Conservation (phyloP, 768 basidiomycete genomes). For the Podaxis pistillaris region DNA sequence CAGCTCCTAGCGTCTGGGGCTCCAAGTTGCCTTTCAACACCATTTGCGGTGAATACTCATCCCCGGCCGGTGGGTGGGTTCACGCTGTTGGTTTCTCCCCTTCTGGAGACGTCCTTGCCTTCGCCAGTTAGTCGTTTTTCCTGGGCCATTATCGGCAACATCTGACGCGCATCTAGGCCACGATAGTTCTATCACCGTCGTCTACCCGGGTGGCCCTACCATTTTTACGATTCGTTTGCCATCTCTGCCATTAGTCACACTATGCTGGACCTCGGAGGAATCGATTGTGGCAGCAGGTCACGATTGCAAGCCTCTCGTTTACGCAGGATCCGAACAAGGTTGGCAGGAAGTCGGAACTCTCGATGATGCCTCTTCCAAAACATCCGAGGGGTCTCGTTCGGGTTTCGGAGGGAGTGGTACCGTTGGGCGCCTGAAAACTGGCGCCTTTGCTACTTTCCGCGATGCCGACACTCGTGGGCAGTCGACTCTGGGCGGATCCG, state of each 20-base stretch:
- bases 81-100: conserved; percentile 96
- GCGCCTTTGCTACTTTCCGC: conserved; percentile 92
- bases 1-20: conserved; percentile 92
- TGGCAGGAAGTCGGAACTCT: conserved; percentile 83
- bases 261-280: conserved; percentile 84
- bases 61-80: conserved; percentile 94
- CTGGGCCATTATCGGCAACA: neutral
- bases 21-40: conserved; percentile 98
- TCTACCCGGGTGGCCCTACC: conserved; percentile 81
- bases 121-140: conserved; percentile 68
- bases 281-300: conserved; percentile 90
- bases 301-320: conserved; percentile 94
- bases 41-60: conserved; percentile 89
- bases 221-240: conserved; percentile 74
- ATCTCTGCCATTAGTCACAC: conserved; percentile 78
- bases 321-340: conserved; percentile 68
- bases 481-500: conserved; percentile 28
- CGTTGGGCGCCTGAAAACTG: conserved; percentile 82
- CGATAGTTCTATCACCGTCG: conserved; percentile 90
- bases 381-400: conserved; percentile 39
- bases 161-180: conserved; percentile 53
- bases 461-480: conserved; percentile 84
- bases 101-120: conserved; percentile 91
- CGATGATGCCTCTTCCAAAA: conserved; percentile 68
- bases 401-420: conserved; percentile 44